A percentile compares a stretch with the other conserved stretches of the same genome.
phyloP scores from a whole-genome alignment of 371 early-diverging fungal genomes.

The Circinella minor region DNA sequence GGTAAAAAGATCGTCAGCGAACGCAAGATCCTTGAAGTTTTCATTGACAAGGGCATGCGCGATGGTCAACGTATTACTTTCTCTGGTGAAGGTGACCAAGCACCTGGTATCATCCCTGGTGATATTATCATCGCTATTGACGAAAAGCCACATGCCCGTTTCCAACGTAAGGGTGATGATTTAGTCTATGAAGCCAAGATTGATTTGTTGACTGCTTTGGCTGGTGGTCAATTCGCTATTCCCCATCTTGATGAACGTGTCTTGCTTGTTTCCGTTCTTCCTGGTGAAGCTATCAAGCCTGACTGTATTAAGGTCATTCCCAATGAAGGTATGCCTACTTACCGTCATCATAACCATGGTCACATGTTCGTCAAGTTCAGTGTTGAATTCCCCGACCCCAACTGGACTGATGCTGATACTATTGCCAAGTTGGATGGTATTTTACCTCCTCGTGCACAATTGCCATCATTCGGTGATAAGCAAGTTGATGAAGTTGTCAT shows the following conservation, averaged over 20 bases:
- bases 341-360: conserved; percentile 90
- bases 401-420: conserved; percentile 74
- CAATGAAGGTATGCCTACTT: conserved; percentile 94
- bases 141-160: conserved; percentile 87
- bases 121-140: conserved; percentile 92
- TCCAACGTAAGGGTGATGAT: conserved; percentile 90
- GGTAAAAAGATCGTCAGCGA: conserved; percentile 80
- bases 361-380: conserved; percentile 90
- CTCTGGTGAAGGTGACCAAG: conserved; percentile 91
- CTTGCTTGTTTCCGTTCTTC: conserved; percentile 84
- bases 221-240: conserved; percentile 90
- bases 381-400: conserved; percentile 87
- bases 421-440: conserved; percentile 70
- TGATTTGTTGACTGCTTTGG: conserved; percentile 91
- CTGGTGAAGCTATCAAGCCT: conserved; percentile 93
- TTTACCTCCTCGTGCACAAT: conserved; percentile 63
- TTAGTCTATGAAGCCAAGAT: conserved; percentile 83
- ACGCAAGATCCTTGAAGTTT: conserved; percentile 88
- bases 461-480: conserved; percentile 49
- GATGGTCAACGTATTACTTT: conserved; percentile 94
- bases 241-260: conserved; percentile 90
- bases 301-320: conserved; percentile 73
- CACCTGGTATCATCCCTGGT: conserved; percentile 72
- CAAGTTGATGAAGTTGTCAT: conserved; percentile 81
- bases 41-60: conserved; percentile 94